Percentiles rank a stretch among this genome's conserved stretches.
These are phyloP conservation scores for Starmerella sirachaensis DNA, from an alignment of 805 yeast species.

Conservation along the genomic window DNA sequence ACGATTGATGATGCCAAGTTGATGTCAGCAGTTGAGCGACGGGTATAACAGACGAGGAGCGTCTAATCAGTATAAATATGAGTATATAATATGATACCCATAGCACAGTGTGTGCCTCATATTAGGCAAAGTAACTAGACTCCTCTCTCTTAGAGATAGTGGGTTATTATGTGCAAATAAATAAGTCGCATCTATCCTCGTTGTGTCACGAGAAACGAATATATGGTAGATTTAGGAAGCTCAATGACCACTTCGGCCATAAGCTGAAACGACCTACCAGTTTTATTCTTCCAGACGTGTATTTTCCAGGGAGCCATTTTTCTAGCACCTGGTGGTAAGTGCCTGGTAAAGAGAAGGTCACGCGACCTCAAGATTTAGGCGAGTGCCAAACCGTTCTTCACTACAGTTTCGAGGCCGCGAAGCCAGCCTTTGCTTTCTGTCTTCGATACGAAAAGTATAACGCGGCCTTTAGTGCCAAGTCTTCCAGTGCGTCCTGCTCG, in stretches of 20 bases:
- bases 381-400: slow-evolving; percentile 34
- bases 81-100: too few relatives aligned
- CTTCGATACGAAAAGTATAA: slow-evolving; percentile 62
- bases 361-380: slow-evolving; percentile 12
- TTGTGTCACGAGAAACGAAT: too few relatives aligned
- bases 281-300: slow-evolving; percentile 14
- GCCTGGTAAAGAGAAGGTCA: slow-evolving; percentile 1
- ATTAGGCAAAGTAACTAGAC: too few relatives aligned
- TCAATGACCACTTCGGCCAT: slow-evolving; percentile 4
- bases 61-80: too few relatives aligned
- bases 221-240: slow-evolving; percentile 10
- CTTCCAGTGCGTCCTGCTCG: slow-evolving; percentile 92
- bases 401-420: slow-evolving; percentile 61
- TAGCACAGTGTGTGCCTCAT: too few relatives aligned
- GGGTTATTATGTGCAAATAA: too few relatives aligned
- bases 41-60: too few relatives aligned
- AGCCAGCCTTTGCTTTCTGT: slow-evolving; percentile 65
- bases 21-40: too few relatives aligned
- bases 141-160: too few relatives aligned
- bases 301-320: slow-evolving; percentile 15
- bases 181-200: too few relatives aligned
- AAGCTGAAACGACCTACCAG: slow-evolving; percentile 15
- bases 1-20: too few relatives aligned
- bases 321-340: slow-evolving; percentile 14
- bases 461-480: slow-evolving; percentile 81